Evolutionary conservation across 768 basidiomycete species (phyloP), one percentile per base, ranked within the genome.

Genomic region (Mycena vitilis): DNA sequence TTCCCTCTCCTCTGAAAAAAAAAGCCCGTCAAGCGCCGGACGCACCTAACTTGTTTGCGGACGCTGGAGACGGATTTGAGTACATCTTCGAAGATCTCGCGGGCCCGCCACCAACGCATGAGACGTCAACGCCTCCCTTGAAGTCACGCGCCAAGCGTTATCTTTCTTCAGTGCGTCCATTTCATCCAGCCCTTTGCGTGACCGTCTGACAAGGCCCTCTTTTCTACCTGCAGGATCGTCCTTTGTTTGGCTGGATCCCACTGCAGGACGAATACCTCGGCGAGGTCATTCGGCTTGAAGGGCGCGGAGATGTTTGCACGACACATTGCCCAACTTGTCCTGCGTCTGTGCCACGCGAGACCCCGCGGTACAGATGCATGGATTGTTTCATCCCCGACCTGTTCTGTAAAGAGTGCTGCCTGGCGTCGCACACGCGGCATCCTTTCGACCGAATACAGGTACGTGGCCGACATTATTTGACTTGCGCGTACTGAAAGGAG

Each of bases 361-460:
- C 18, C 1, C 53, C 53, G 2, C 34, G 11, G 2, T 54, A 54
- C 53, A 16, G 53, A 1, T 54, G 53, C 20, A n/a, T 36, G 30
- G 53, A 54, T n/a, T 54, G 53, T 15, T 0, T 8, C 1, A 6
- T 54, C 20, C 53, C 34, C 6, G 53, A 54, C 20, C 18, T 54
- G 0, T n/a, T 54, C 6, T 54, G 53, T 18, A 7, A n/a, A 2
- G 4, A n/a, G 2, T 54, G 34, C n/a, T 54, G 53, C n/a, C 16
- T 54, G 30, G 5, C 0, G 9, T 6, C 15, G 16, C 53, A 54
- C 10, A 20, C 6, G 6, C 16, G 8, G 1, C 30, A 37, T 15
- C 53, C 53, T 20, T n/a, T 54, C 16, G 16, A 54, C 36, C 53
- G 53, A 2, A 54, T 54, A 9, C 34, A 54, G 53, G 53, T 54